A percentile compares a stretch with the other conserved stretches of the same genome.
These are phyloP conservation scores for Mucor ambiguus DNA, from an alignment of 371 early-diverging fungal genomes.

Conservation along the genomic window DNA sequence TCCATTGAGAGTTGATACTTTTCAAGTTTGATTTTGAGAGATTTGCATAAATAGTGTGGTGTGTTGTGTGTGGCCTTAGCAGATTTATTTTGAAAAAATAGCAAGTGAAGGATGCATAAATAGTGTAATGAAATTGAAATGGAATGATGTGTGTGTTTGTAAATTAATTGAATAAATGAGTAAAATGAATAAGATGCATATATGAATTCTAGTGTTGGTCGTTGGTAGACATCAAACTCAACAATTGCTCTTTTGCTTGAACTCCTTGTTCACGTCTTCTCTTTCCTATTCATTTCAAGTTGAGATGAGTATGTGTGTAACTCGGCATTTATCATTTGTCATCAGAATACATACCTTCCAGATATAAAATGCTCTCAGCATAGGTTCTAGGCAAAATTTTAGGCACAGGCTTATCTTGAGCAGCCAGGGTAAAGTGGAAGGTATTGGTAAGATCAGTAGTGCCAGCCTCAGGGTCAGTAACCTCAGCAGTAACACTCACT, in stretches of 20 bases:
- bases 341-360: slow-evolving; percentile 59
- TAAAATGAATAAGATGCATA: not conserved
- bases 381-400: slow-evolving; percentile 72
- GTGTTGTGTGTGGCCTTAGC: not conserved
- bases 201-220: slow-evolving; percentile 7
- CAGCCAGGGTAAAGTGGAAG: slow-evolving; percentile 83
- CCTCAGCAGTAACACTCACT: slow-evolving; percentile 78
- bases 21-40: too few species aligned
- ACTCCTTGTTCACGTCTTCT: slow-evolving; percentile 27
- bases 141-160: not conserved
- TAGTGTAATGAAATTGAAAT: not conserved
- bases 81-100: not conserved
- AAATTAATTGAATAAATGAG: not conserved
- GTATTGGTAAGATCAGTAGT: slow-evolving; percentile 73
- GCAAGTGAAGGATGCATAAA: not conserved
- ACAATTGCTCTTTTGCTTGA: slow-evolving; percentile 19
- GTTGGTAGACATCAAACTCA: slow-evolving; percentile 11
- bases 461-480: slow-evolving; percentile 66
- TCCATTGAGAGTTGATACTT: too few species aligned
- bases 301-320: not conserved
- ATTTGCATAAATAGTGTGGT: too few species aligned
- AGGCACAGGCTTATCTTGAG: slow-evolving; percentile 24
- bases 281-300: slow-evolving; percentile 11
- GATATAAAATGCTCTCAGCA: slow-evolving; percentile 73
- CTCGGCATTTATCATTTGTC: slow-evolving; percentile 9